Conservation (phyloP, 805 yeast genomes). For the Kuraishia molischiana region DNA sequence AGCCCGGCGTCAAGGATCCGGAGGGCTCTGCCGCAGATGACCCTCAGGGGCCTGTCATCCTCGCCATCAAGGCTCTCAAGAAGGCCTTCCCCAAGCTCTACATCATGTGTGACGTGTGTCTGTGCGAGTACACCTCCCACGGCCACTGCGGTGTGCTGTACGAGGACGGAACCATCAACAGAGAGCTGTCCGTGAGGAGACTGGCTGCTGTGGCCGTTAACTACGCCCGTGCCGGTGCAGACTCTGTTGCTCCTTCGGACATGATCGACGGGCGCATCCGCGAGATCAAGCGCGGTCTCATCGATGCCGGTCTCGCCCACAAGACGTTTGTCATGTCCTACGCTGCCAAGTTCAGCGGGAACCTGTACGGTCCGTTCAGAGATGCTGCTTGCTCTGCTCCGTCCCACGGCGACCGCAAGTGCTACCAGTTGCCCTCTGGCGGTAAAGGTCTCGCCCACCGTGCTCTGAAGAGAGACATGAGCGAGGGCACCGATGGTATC, state of each 20-base stretch:
- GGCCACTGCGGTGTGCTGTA: constrained; percentile 95
- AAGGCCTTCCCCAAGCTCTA: constrained; percentile 70
- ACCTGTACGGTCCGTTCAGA: constrained; percentile 92
- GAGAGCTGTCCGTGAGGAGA: constrained; percentile 67
- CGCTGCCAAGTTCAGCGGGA: constrained; percentile 89
- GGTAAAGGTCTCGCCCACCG: constrained; percentile 92
- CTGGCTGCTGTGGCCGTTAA: constrained; percentile 92
- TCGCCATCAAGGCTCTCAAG: constrained; percentile 57
- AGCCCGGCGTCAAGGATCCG: constrained; percentile 67
- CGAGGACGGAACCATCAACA: constrained; percentile 79
- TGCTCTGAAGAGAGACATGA: constrained; percentile 76
- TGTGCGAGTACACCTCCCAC: constrained; percentile 93
- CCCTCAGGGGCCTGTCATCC: constrained; percentile 91
- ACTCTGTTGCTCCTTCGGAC: constrained; percentile 94
- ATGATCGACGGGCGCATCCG: constrained; percentile 94
- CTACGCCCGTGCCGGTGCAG: constrained; percentile 93
- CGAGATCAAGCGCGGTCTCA: constrained; percentile 80
- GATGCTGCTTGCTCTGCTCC: constrained; percentile 96
- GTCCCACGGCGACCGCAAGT: constrained; percentile 80
- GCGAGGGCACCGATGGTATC: constrained; percentile 92
- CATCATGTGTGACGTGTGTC: constrained; percentile 89
- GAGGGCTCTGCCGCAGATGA: constrained; percentile 90
- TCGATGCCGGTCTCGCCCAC: constrained; percentile 77
- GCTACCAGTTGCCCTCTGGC: constrained; percentile 89
- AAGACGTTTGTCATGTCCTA: constrained; percentile 85